These are phyloP conservation scores for Dendrobium chrysotoxum DNA, from an alignment of 106 monocot species.

Conservation along the genomic window DNA sequence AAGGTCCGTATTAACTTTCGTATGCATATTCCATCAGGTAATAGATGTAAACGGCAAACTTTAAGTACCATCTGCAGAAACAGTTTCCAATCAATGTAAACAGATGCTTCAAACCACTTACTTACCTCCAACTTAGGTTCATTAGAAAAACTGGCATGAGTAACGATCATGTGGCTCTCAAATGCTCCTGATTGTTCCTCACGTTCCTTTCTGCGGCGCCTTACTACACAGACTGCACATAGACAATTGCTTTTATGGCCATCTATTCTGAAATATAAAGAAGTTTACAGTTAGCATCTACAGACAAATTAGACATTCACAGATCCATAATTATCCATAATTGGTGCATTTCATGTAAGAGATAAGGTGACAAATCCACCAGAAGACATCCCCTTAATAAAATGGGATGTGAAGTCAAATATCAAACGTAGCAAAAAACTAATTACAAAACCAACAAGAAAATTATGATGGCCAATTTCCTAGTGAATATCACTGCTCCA, in stretches of 20 bases:
- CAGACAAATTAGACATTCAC: slow-evolving; percentile 1
- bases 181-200: slow-evolving; percentile 28
- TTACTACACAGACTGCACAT: slow-evolving; percentile 88
- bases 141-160: slow-evolving; percentile 14
- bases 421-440: background rate
- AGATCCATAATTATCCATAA: background rate
- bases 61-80: background rate
- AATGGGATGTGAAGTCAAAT: background rate
- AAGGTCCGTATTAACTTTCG: background rate
- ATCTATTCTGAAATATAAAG: slow-evolving; percentile 51
- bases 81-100: background rate
- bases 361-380: background rate
- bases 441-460: background rate
- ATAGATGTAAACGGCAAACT: background rate
- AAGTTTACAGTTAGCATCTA: background rate
- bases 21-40: background rate
- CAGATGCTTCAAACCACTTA: background rate
- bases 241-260: slow-evolving; percentile 81
- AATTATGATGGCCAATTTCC: background rate
- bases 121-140: slow-evolving; percentile 13
- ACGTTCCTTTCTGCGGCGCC: slow-evolving; percentile 62
- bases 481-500: background rate
- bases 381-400: background rate
- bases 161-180: slow-evolving; percentile 23
- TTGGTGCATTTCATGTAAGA: background rate